phyloP scores from a whole-genome alignment of 2,329 filamentous ascomycete species.

The Geosmithia putterillii region DNA sequence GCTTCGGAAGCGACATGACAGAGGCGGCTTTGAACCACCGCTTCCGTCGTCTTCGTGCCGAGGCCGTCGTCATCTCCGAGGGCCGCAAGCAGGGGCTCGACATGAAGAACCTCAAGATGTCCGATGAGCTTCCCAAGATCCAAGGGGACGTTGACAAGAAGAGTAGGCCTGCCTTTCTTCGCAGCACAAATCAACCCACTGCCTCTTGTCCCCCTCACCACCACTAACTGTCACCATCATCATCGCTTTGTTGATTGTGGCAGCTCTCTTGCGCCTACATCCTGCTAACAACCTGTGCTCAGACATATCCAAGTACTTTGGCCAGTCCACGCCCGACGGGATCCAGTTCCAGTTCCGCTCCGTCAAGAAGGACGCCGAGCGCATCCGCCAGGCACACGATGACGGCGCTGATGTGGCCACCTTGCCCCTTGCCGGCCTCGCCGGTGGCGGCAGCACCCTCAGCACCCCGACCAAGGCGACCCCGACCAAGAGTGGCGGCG shows the following conservation, averaged over 20 bases:
- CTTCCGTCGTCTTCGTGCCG: conserved; percentile 32
- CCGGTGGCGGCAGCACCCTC: conserved; percentile 10
- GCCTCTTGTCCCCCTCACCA: background rate
- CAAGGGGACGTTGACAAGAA: conserved; percentile 24
- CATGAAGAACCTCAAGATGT: conserved; percentile 26
- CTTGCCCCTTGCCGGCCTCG: conserved; percentile 16
- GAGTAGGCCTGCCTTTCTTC: conserved; percentile 18
- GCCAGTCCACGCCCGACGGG: conserved; percentile 43
- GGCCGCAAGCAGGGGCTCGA: conserved; percentile 23
- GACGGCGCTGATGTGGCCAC: conserved; percentile 31
- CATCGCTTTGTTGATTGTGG: background rate
- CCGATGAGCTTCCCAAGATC: conserved; percentile 21
- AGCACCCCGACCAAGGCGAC: conserved; percentile 12
- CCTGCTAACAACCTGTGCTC: background rate
- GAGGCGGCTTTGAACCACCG: conserved; percentile 36
- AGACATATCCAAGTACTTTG: conserved; percentile 50
- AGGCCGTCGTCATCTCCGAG: conserved; percentile 23
- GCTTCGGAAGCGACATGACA: conserved; percentile 37
- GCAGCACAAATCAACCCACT: background rate
- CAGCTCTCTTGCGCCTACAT: background rate
- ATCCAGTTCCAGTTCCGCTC: conserved; percentile 48
- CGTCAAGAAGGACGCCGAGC: conserved; percentile 40
- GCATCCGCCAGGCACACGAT: conserved; percentile 29
- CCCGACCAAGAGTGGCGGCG: conserved; percentile 5
- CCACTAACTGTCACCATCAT: background rate